These are phyloP conservation scores for Maudiozyma serrabonitensis DNA, from an alignment of 805 yeast species.

Conservation along the genomic window DNA sequence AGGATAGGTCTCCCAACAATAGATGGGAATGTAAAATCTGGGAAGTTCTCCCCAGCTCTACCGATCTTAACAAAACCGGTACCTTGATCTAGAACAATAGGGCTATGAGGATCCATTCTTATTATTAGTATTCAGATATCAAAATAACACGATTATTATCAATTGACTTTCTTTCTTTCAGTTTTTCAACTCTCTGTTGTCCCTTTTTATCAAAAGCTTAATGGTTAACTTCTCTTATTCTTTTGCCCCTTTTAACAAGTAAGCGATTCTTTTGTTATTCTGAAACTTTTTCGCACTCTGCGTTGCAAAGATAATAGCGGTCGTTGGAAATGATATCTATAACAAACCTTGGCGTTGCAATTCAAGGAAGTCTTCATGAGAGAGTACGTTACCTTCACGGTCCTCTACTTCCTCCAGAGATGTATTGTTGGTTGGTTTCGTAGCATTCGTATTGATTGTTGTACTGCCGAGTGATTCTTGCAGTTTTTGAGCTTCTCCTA, in stretches of 20 bases:
- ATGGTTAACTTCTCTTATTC: no score
- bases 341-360: slow-evolving; percentile 80
- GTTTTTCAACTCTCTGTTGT: no score
- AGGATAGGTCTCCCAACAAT: slow-evolving; percentile 95
- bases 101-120: slow-evolving; percentile 26
- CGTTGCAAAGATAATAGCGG: background rate
- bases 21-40: slow-evolving; percentile 93
- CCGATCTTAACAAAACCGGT: slow-evolving; percentile 98
- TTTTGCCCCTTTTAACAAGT: background rate
- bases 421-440: slow-evolving; percentile 12
- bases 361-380: slow-evolving; percentile 71
- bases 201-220: no score
- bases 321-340: slow-evolving; percentile 20
- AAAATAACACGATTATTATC: no score
- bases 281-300: background rate
- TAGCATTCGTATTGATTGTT: background rate
- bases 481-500: slow-evolving; percentile 58
- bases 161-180: no score
- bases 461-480: slow-evolving; percentile 9
- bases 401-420: slow-evolving; percentile 79
- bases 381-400: slow-evolving; percentile 86
- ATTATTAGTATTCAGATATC: background rate
- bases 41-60: slow-evolving; percentile 93
- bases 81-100: slow-evolving; percentile 89
- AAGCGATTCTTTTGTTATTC: background rate